phyloP scores from a whole-genome alignment of 2,329 filamentous ascomycete genomes.

The Zymoseptoria passerinii region DNA sequence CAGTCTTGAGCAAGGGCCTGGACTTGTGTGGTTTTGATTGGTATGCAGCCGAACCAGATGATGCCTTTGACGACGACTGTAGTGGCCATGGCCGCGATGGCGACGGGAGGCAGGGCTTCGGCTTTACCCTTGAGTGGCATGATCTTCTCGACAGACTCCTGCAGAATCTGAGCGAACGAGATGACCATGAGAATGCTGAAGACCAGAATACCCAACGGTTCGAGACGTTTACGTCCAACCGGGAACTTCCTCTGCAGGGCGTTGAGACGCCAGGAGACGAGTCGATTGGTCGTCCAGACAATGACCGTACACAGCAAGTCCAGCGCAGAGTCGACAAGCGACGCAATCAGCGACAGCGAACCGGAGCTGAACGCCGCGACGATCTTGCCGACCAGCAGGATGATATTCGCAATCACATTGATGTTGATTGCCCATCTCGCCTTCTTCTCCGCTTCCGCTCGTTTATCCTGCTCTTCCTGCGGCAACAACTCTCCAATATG shows the following conservation, averaged over 20 bases:
- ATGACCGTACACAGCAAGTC: constrained; percentile 54
- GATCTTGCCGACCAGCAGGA: constrained; percentile 49
- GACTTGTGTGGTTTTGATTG: constrained; percentile 56
- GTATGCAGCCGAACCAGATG: constrained; percentile 52
- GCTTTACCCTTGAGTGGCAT: constrained; percentile 43
- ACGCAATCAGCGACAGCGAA: constrained; percentile 54
- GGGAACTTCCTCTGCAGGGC: constrained; percentile 48
- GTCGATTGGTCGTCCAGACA: constrained; percentile 51
- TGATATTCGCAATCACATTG: constrained; percentile 53
- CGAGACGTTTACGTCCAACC: constrained; percentile 48
- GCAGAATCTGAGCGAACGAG: constrained; percentile 52
- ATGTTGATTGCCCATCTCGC: constrained; percentile 53
- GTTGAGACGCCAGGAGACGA: constrained; percentile 50
- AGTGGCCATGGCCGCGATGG: constrained; percentile 49
- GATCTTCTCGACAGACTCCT: constrained; percentile 53
- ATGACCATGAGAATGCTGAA: constrained; percentile 58
- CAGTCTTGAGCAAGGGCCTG: constrained; percentile 57
- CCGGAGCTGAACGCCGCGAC: constrained; percentile 47
- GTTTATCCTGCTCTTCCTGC: constrained; percentile 44
- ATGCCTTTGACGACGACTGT: constrained; percentile 53
- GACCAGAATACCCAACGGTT: constrained; percentile 54
- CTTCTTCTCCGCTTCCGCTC: constrained; percentile 39
- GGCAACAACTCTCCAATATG: constrained; percentile 49
- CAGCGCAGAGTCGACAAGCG: constrained; percentile 53
- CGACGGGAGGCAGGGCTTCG: constrained; percentile 44